Evolutionary conservation across 1,139 yeast species (phyloP), one percentile per base, ranked within the genome.

Genomic region (Saccharomyces hybrid): DNA sequence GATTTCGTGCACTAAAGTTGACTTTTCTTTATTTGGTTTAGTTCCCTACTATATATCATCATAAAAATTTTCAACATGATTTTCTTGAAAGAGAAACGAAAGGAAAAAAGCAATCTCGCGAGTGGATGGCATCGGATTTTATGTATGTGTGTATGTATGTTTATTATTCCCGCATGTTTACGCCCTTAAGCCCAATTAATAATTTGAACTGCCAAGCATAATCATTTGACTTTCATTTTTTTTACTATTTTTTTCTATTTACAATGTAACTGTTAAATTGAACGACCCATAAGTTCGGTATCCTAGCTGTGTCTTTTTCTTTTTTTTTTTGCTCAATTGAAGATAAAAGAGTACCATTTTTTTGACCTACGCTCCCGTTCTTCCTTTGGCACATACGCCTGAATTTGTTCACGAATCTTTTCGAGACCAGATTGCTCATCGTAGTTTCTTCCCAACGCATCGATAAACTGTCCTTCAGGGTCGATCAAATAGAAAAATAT

Each of bases 401-500:
- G 83, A 53, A 89, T 79, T 64, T 88, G 95, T 59, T 82, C 83
- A 63, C 79, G 78, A 64, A 93, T 88, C 72, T 87, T 86, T 49
- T 79, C 82, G n/a, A 84, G 84, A 25, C 95, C 96, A 56, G 85
- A 85, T 34, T 78, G 77, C 25, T 90, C 91, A 52, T 84, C 87
- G 61, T 85, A 89, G 64, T 91, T 93, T 68, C 96, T 83, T 49
- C 99, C 99, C 62, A 93, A 78, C 13, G 93, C 98, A 71, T 93
- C 97, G 54, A 91, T 87, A 66, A 89, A 93, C 63, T 87, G 82
- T 51, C 98, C 99, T 69, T 93, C 98, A 20, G 96, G 91, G 68
- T 93, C 98, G 96, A 93, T 89, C 62, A 93, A 76, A 68, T 93
- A 93, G 72, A 90, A 91, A 80, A 91, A 93, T 56, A 93, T 91